phyloP scores from a whole-genome alignment of 192 early-diverging fungal genomes.

The Fimicolochytrium jonesii region DNA sequence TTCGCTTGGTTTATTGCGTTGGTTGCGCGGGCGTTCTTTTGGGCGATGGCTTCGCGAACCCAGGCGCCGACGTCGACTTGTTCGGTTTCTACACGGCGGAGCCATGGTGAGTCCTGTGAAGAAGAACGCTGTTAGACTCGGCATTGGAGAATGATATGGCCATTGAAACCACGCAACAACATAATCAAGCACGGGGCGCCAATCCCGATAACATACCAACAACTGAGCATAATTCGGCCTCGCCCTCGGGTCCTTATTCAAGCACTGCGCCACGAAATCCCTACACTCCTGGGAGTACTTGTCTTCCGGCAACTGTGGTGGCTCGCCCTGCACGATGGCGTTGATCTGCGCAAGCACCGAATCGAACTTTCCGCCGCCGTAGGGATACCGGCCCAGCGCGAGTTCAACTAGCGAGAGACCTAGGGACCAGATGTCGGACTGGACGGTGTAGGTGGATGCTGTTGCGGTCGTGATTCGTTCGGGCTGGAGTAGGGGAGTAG shows the following conservation, averaged over 20 bases:
- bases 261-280: conserved; percentile 75
- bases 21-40: background rate
- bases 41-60: conserved; percentile 59
- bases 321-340: conserved; percentile 76
- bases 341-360: conserved; percentile 84
- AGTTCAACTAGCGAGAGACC: conserved; percentile 85
- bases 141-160: background rate
- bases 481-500: conserved; percentile 46
- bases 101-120: conserved; percentile 58
- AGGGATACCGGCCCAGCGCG: conserved; percentile 78
- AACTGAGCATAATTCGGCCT: conserved; percentile 76
- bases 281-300: conserved; percentile 64
- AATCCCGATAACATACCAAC: conserved; percentile 37
- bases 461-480: conserved; percentile 72
- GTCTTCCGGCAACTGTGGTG: conserved; percentile 66
- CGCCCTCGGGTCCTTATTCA: conserved; percentile 63
- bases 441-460: conserved; percentile 69
- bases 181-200: background rate
- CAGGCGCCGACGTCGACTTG: conserved; percentile 83
- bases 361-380: conserved; percentile 59
- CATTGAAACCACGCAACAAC: background rate
- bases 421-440: conserved; percentile 92
- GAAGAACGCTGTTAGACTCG: background rate
- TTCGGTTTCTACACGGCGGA: conserved; percentile 54
- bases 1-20: too few species aligned